Evolutionary conservation across 768 basidiomycete species (phyloP), one percentile per base, ranked within the genome.

Genomic region (Psilocybe cyanescens): DNA sequence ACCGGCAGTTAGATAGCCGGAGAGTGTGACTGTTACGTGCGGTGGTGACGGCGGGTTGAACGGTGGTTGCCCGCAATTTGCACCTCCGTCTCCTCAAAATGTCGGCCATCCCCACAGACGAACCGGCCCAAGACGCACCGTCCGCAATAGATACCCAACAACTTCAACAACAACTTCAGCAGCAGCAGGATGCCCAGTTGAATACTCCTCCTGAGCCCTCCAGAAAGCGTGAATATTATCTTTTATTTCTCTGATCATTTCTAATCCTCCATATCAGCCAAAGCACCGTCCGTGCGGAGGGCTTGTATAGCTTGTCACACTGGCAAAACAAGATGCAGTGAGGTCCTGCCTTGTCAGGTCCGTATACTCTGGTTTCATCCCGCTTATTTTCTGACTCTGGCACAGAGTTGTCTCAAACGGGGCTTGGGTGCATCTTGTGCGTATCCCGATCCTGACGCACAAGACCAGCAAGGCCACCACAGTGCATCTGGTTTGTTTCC

Each of bases 291-390:
- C 47, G 91, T 92, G 57, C 85, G 91, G 65, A 82, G 91, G 64
- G 91, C 91, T 1, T 93, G 91, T 65, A 83, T 86, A 41, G 88
- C 91, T 12, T 93, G 91, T 75, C 91, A 93, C 74, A 79, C 89
- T 54, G 91, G 91, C 55, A 93, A 93, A 77, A 93, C 91, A 11
- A 79, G 91, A 67, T 93, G 91, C 68, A 91, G 89, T 67, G 91
- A 93, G 75, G 86, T 86, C 35, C 81, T 93, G 17, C 91, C 91
- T 7, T 93, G 91, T 75, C 91, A 92, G 85, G 90, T 89, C 64
- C 35, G 70, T 63, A 11, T 55, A 28, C 17, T 46, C 46, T 58
- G 55, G 9, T 57, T 29, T 37, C 55, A 55, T 37, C 44, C 46
- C 48, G 54, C 57, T 58, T 55, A 17, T 57, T 35, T 29, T 51